Evolutionary conservation across 2,329 filamentous ascomycete species (phyloP).

Genomic region (Sporothrix euskadiensis): DNA sequence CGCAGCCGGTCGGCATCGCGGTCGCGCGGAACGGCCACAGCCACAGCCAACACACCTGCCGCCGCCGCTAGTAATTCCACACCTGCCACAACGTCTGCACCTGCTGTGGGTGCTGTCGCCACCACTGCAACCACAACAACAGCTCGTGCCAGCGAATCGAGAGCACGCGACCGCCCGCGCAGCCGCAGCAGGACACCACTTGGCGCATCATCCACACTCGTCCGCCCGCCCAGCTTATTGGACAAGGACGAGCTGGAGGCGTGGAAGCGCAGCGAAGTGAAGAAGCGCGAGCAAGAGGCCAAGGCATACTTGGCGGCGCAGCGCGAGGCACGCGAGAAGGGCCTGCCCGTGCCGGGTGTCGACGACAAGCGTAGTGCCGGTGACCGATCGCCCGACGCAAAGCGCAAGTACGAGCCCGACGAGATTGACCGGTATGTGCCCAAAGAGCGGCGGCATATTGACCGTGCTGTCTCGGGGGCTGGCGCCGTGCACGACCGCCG

Average conservation of each 20-base stretch:
- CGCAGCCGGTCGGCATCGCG: constrained; percentile 35
- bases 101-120: constrained; percentile 31
- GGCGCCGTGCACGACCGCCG: constrained; percentile 2
- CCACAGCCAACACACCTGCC: not conserved
- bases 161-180: constrained; percentile 37
- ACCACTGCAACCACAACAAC: not conserved
- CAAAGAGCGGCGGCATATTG: constrained; percentile 42
- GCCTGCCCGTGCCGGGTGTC: constrained; percentile 58
- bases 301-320: constrained; percentile 65
- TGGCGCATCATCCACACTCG: constrained; percentile 27
- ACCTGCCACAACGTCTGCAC: not conserved
- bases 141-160: constrained; percentile 30
- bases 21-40: constrained; percentile 34
- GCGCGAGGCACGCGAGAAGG: constrained; percentile 61
- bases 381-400: constrained; percentile 48
- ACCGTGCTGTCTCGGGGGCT: constrained; percentile 36
- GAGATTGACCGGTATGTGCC: constrained; percentile 54
- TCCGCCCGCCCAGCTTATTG: constrained; percentile 44
- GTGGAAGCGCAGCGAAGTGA: constrained; percentile 63
- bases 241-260: constrained; percentile 55
- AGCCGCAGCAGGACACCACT: constrained; percentile 46
- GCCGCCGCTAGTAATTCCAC: not conserved
- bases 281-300: constrained; percentile 63
- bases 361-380: constrained; percentile 49
- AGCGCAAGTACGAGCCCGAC: constrained; percentile 43